phyloP scores from a whole-genome alignment of 257 asterid genomes.

The Solanum paucissectum region DNA sequence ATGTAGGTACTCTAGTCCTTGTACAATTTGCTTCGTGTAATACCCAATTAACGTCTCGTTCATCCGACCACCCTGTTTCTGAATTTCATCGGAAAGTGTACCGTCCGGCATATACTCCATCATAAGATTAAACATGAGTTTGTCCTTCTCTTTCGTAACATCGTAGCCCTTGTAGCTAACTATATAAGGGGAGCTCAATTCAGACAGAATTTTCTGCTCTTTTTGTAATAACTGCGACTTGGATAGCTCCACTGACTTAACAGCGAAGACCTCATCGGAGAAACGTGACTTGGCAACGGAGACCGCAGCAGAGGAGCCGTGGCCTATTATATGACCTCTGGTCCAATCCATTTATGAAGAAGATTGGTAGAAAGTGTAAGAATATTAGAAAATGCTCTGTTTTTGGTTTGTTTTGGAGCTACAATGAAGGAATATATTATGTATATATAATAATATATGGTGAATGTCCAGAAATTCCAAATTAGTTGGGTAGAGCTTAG shows the following conservation, averaged over 20 bases:
- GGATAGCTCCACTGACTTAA: constrained; percentile 46
- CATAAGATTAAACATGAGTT: constrained; percentile 33
- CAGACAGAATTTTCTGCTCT: constrained; percentile 37
- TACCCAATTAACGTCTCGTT: constrained; percentile 24
- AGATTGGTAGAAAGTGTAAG: not conserved
- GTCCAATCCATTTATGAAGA: constrained; percentile 47
- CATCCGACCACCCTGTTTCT: constrained; percentile 17
- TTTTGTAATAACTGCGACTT: constrained; percentile 29
- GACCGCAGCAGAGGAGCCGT: constrained; percentile 68
- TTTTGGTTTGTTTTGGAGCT: not conserved
- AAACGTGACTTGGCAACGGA: constrained; percentile 22
- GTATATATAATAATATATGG: not conserved
- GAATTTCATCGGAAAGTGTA: constrained; percentile 20
- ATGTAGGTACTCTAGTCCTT: constrained; percentile 54
- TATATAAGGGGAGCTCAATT: constrained; percentile 23
- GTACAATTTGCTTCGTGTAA: constrained; percentile 28
- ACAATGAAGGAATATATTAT: not conserved
- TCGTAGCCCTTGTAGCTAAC: constrained; percentile 51
- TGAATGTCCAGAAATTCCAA: constrained; percentile 19
- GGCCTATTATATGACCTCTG: constrained; percentile 58
- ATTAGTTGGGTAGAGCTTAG: constrained; percentile 50
- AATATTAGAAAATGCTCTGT: not conserved
- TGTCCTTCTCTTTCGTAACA: constrained; percentile 23
- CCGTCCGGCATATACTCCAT: constrained; percentile 49
- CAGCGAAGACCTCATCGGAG: constrained; percentile 38